Evolutionary conservation across 805 yeast genomes (phyloP).

Genomic region (Yueomyces sp.): DNA sequence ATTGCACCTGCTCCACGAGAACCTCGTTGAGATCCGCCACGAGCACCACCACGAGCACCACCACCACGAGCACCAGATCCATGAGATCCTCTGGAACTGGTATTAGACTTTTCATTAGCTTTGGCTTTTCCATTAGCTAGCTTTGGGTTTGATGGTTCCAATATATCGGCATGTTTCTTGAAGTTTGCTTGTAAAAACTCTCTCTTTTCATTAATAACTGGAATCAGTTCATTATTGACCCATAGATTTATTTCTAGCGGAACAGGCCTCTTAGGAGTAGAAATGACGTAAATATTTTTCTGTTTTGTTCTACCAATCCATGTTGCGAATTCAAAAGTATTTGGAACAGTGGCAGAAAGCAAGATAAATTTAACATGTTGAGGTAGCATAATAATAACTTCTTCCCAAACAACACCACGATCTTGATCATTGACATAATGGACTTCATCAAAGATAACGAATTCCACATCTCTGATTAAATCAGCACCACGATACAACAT

Average conservation of each 20-base stretch:
- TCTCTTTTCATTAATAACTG: conserved; percentile 63
- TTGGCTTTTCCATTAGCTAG: conserved; percentile 16
- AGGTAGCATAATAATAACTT: conserved; percentile 93
- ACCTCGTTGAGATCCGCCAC: conserved; percentile 19
- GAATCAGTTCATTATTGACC: conserved; percentile 64
- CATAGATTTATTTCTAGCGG: conserved; percentile 80
- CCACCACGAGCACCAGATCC: conserved; percentile 17
- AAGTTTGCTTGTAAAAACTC: conserved; percentile 55
- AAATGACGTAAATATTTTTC: conserved; percentile 89
- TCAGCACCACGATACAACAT: conserved; percentile 97
- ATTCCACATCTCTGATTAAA: conserved; percentile 89
- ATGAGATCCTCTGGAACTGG: conserved; percentile 23
- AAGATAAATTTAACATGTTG: conserved; percentile 88
- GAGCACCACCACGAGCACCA: conserved; percentile 17
- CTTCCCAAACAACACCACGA: conserved; percentile 99
- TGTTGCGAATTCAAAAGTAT: conserved; percentile 91
- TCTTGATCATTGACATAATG: conserved; percentile 95
- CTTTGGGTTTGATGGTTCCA: conserved; percentile 27
- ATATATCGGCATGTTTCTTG: conserved; percentile 40
- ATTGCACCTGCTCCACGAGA: conserved; percentile 29
- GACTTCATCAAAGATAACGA: conserved; percentile 94
- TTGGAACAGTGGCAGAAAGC: conserved; percentile 96
- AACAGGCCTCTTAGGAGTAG: conserved; percentile 93
- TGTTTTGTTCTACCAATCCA: conserved; percentile 98
- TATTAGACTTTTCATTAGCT: conserved; percentile 6